These are phyloP conservation scores for Globisporangium alternatum DNA, from an alignment of 352 stramenopile genomes.

Conservation along the genomic window DNA sequence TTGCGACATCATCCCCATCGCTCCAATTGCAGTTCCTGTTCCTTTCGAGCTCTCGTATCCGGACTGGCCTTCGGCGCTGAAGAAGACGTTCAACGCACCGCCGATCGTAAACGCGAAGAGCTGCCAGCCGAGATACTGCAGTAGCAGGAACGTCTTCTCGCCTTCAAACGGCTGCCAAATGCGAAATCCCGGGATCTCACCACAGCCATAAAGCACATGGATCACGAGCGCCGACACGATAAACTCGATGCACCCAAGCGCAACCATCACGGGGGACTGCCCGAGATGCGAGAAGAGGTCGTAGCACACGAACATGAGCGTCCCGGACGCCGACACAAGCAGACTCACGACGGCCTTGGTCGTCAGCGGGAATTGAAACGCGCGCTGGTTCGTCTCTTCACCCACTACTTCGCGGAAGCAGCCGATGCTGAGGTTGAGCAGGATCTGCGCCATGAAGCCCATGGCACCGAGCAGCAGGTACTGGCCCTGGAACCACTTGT, in stretches of 20 bases:
- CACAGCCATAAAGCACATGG: constrained; percentile 47
- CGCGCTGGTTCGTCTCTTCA: constrained; percentile 4
- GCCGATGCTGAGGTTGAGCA: constrained; percentile 58
- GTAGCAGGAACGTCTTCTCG: constrained; percentile 45
- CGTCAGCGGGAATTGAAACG: constrained; percentile 30
- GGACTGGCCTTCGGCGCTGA: constrained; percentile 18
- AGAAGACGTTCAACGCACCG: constrained; percentile 34
- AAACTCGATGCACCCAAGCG: constrained; percentile 36
- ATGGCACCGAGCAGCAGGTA: constrained; percentile 50
- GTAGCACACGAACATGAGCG: constrained; percentile 42
- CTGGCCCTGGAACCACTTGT: constrained; percentile 48
- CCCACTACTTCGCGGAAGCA: constrained; percentile 28
- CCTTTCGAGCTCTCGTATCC: constrained; percentile 20
- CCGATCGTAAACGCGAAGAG: constrained; percentile 44
- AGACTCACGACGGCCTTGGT: constrained; percentile 53
- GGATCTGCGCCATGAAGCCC: constrained; percentile 51
- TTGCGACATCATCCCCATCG: constrained; percentile 48
- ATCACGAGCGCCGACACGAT: constrained; percentile 41
- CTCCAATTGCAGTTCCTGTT: constrained; percentile 31
- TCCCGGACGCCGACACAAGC: constrained; percentile 37
- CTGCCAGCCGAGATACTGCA: constrained; percentile 63
- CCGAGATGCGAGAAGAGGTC: constrained; percentile 33
- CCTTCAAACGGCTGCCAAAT: constrained; percentile 62
- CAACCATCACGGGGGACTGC: constrained; percentile 33
- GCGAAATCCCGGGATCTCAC: constrained; percentile 42